Evolutionary conservation across 768 basidiomycete species (phyloP).

Genomic region (Hericium erinaceus): DNA sequence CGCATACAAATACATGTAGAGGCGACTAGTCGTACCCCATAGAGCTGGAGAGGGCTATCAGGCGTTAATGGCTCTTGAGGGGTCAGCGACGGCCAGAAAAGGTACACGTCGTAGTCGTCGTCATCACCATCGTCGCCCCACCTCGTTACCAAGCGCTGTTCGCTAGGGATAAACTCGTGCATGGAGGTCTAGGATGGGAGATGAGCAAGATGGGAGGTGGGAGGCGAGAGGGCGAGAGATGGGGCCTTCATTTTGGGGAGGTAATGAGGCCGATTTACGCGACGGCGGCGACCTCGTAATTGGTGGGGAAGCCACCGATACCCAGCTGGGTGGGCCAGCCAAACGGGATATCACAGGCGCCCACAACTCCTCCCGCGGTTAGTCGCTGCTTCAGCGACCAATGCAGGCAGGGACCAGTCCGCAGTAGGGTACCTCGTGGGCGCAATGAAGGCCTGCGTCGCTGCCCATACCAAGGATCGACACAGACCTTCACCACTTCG

Average conservation of each 20-base stretch:
- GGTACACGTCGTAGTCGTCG: constrained; percentile 12
- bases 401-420: too few species aligned
- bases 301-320: background rate
- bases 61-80: background rate
- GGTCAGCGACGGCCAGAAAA: constrained; percentile 11
- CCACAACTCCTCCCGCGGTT: background rate
- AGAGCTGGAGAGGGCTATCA: background rate
- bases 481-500: too few species aligned
- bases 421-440: too few species aligned
- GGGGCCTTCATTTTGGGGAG: background rate
- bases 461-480: too few species aligned
- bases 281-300: background rate
- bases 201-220: background rate
- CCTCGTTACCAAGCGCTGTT: background rate
- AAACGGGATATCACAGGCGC: background rate
- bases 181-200: background rate
- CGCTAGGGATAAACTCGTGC: background rate
- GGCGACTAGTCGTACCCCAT: background rate
- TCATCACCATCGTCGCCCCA: constrained; percentile 1
- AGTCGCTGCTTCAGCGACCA: too few species aligned
- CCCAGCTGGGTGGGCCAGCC: background rate
- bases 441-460: too few species aligned
- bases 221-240: background rate
- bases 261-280: background rate
- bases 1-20: background rate